These are phyloP conservation scores for Coemansia aciculifera DNA, from an alignment of 192 early-diverging fungal species.

Conservation along the genomic window DNA sequence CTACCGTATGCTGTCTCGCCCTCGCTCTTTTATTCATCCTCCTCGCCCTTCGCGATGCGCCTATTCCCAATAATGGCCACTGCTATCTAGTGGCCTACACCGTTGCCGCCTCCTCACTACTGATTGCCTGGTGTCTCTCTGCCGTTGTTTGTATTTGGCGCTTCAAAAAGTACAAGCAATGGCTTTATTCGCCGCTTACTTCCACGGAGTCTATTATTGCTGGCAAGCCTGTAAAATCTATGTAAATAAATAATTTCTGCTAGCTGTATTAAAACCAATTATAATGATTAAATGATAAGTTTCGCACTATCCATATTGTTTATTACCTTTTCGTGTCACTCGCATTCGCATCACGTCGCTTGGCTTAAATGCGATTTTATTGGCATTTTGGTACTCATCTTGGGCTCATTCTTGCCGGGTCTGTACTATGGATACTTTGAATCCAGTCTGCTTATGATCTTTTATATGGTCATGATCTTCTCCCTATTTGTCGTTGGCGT, in stretches of 20 bases:
- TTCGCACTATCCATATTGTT: constrained; percentile 77
- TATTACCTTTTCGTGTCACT: constrained; percentile 85
- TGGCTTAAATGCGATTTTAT: constrained; percentile 84
- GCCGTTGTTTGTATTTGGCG: constrained; percentile 19
- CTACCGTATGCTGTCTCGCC: constrained; percentile 22
- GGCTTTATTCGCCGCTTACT: background rate
- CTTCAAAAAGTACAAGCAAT: constrained; percentile 16
- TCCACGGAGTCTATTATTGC: background rate
- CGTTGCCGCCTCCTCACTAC: background rate
- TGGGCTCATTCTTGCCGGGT: constrained; percentile 56
- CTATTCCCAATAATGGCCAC: background rate
- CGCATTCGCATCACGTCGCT: constrained; percentile 55
- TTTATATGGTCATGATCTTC: constrained; percentile 63
- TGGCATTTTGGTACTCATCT: constrained; percentile 83
- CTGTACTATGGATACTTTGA: constrained; percentile 64
- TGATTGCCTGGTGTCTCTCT: constrained; percentile 14
- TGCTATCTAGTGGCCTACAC: constrained; percentile 5
- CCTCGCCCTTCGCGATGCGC: constrained; percentile 21
- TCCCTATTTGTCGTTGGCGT: constrained; percentile 69
- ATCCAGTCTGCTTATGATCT: constrained; percentile 47
- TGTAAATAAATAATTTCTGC: background rate
- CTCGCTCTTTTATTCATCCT: constrained; percentile 25
- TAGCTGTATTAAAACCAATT: too few relatives aligned
- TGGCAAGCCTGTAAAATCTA: background rate
- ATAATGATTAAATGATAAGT: too few relatives aligned